phyloP scores from a whole-genome alignment of 331 rosid genomes.

The Malus hybrid region DNA sequence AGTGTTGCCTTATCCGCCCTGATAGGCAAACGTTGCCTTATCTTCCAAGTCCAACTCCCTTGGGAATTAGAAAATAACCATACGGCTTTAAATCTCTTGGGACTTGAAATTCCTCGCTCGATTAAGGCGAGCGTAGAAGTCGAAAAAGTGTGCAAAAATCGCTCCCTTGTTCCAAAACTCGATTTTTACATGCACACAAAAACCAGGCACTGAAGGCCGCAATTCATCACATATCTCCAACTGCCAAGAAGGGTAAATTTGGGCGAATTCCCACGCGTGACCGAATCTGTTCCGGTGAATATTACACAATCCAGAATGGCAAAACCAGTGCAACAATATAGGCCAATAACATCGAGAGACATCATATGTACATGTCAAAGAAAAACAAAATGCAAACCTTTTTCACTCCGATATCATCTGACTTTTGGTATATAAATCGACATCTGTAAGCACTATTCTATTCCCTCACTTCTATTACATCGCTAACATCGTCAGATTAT shows the following conservation, averaged over 20 bases:
- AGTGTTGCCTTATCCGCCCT: no score
- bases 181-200: no score
- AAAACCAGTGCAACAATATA: not conserved
- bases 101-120: no score
- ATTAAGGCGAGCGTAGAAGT: no score
- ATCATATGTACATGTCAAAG: conserved; percentile 8
- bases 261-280: no score
- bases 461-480: conserved; percentile 34
- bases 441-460: conserved; percentile 31
- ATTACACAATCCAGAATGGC: not conserved
- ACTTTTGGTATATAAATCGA: conserved; percentile 17
- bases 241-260: no score
- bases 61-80: no score
- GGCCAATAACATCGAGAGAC: not conserved
- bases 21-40: no score
- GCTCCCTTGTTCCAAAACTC: no score
- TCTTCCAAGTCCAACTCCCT: no score
- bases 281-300: not conserved
- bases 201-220: not conserved
- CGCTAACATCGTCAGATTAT: conserved; percentile 43
- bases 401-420: conserved; percentile 9
- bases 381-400: not conserved
- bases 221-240: not conserved
- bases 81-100: no score
- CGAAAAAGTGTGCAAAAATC: no score